A percentile compares a stretch with the other conserved stretches of the same genome.
These are phyloP conservation scores for Aspergillus fructus DNA, from an alignment of 2,329 filamentous ascomycete species.

Conservation along the genomic window DNA sequence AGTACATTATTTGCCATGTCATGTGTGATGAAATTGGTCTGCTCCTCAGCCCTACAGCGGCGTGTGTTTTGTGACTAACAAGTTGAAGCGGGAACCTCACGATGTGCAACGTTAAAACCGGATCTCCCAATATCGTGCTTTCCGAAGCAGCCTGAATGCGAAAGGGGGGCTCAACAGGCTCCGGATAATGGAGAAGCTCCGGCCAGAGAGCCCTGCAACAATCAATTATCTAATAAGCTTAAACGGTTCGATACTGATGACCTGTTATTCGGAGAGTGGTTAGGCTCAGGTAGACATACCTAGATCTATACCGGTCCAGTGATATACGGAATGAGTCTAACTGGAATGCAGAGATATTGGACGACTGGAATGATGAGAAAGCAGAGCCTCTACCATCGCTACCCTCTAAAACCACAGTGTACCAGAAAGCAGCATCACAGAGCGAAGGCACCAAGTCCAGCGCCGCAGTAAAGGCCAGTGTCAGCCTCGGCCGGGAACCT, in stretches of 20 bases:
- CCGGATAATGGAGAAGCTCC: neutral
- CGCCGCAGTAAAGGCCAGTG: constrained; percentile 10
- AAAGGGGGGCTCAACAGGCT: neutral
- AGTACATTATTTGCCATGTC: constrained; percentile 65
- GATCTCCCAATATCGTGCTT: constrained; percentile 50
- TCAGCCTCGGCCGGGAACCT: constrained; percentile 37
- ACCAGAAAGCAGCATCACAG: constrained; percentile 6
- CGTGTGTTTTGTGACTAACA: constrained; percentile 10
- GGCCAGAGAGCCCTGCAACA: neutral
- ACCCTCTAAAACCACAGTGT: neutral
- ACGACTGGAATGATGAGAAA: neutral
- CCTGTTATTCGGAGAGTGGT: constrained; percentile 55
- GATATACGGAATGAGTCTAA: neutral
- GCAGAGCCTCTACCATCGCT: neutral
- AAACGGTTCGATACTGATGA: constrained; percentile 57
- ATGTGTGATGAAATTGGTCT: constrained; percentile 82
- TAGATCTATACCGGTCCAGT: neutral
- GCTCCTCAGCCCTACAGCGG: constrained; percentile 6
- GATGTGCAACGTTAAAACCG: constrained; percentile 53
- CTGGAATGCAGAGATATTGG: neutral
- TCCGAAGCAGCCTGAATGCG: constrained; percentile 19
- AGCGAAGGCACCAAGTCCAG: constrained; percentile 10
- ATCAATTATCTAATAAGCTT: constrained; percentile 20
- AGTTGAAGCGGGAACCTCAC: constrained; percentile 55
- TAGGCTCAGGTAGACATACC: constrained; percentile 38